phyloP scores from a whole-genome alignment of 2,329 filamentous ascomycete genomes.

The Ophiostoma pallidulum region DNA sequence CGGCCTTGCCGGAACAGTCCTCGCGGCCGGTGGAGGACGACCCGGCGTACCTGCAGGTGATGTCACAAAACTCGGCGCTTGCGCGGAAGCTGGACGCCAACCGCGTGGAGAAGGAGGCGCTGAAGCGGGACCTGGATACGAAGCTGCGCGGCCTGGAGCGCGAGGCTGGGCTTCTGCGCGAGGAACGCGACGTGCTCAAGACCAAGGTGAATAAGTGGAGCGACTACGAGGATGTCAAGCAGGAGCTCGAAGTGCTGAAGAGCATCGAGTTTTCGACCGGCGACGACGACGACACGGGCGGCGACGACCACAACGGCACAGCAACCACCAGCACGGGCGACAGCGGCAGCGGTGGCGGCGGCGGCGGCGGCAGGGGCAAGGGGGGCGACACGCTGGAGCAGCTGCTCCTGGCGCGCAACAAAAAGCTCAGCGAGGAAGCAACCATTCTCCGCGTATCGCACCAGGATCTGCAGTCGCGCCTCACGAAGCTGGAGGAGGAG shows the following conservation, averaged over 20 bases:
- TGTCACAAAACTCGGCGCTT: constrained; percentile 87
- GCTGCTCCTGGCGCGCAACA: constrained; percentile 83
- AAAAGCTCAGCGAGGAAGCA: constrained; percentile 89
- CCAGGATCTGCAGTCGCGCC: constrained; percentile 73
- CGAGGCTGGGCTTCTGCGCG: constrained; percentile 61
- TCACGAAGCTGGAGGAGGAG: constrained; percentile 75
- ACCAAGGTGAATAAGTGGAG: constrained; percentile 78
- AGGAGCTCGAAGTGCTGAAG: constrained; percentile 92
- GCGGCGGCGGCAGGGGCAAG: constrained; percentile 41
- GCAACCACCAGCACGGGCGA: constrained; percentile 24
- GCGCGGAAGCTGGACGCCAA: constrained; percentile 78
- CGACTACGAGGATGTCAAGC: constrained; percentile 94
- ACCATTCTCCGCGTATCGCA: constrained; percentile 90
- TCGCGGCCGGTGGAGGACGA: constrained; percentile 76
- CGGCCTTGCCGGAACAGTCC: constrained; percentile 54
- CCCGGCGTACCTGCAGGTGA: constrained; percentile 74
- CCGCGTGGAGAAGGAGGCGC: constrained; percentile 72
- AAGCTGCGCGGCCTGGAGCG: constrained; percentile 72
- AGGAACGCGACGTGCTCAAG: constrained; percentile 72
- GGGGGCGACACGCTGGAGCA: constrained; percentile 81
- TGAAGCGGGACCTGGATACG: constrained; percentile 65
- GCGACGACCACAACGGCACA: constrained; percentile 23
- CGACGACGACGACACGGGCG: constrained; percentile 59
- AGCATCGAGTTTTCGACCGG: constrained; percentile 95
- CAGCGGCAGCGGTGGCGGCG: constrained; percentile 25